Evolutionary conservation across 371 early-diverging fungal genomes (phyloP), one percentile per base, ranked within the genome.

Genomic region (Sporodiniella umbellata): DNA sequence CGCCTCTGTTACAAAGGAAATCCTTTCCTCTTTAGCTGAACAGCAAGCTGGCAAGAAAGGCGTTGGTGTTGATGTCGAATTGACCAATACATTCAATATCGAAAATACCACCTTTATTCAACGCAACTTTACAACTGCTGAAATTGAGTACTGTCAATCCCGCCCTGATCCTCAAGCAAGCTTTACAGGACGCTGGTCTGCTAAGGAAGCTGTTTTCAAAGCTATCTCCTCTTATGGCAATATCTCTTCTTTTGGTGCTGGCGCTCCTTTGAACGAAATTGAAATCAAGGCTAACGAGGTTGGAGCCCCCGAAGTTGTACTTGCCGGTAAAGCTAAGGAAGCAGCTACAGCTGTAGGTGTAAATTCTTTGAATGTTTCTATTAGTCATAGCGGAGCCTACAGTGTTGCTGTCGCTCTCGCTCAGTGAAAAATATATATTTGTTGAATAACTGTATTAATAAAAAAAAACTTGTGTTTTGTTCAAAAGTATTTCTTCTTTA

Each of bases 201-300:
- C 97, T 51, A 96, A 96, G 81, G 97, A 96, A 70, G 92, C 97
- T 2, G 93, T 94, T 12, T 83, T 96, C 68, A 96, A 96, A 84
- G 95, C 97, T 4, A 85, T 96, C 37, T 84, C 87, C 31, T 88
- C 89, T 8, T 73, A 79, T 35, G 66, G 74, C 17, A 75, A 76
- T 37, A 90, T 94, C 28, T 84, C 86, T 80, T 81, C 83, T 15
- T 69, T 84, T 48, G 95, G 95, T 19, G 85, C 89, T 14, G 96
- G 72, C 15, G 96, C 96, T 2, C 92, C 96, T 17, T 66, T 96
- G 44, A 81, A 73, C 10, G 96, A 95, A 35, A 95, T 96, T 67
- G 97, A 96, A 72, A 85, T 96, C 33, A 51, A 82, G 33, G 52
- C 64, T 3, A 76, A 78, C 37, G 76, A 73, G 30, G 87, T 88